Percentiles rank a stretch among this genome's conserved stretches.
phyloP scores from a whole-genome alignment of 352 stramenopile species.

The Phytophthora syringae region DNA sequence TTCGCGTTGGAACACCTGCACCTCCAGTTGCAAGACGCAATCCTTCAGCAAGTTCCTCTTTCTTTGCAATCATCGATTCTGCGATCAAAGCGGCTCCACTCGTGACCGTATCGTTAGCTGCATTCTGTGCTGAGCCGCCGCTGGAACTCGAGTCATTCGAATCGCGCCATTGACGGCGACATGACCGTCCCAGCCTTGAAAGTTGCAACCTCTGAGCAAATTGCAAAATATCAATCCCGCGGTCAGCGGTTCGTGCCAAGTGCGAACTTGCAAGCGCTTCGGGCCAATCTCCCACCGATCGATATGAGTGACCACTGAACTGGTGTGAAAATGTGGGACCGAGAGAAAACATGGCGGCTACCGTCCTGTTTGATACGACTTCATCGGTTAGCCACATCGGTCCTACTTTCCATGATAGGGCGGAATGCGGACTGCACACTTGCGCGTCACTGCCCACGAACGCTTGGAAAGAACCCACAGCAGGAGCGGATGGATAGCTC shows the following conservation, averaged over 20 bases:
- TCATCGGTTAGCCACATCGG: constrained; percentile 77
- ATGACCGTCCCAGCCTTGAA: constrained; percentile 46
- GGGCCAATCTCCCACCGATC: constrained; percentile 70
- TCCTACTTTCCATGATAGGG: constrained; percentile 69
- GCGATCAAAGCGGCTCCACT: constrained; percentile 20
- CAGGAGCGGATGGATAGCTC: constrained; percentile 61
- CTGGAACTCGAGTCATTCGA: constrained; percentile 16
- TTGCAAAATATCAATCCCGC: constrained; percentile 59
- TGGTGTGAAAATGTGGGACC: constrained; percentile 66
- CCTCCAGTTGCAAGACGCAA: constrained; percentile 32
- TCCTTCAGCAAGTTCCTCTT: constrained; percentile 49
- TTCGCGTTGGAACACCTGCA: constrained; percentile 27
- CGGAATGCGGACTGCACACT: constrained; percentile 66
- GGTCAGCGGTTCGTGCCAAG: constrained; percentile 60
- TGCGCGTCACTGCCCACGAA: constrained; percentile 82
- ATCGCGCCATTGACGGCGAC: constrained; percentile 56
- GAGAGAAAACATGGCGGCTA: constrained; percentile 72
- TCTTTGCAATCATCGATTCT: constrained; percentile 45
- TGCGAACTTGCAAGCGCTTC: constrained; percentile 68
- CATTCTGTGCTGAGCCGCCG: constrained; percentile 9
- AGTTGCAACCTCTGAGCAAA: constrained; percentile 60
- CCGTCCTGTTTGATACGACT: constrained; percentile 43
- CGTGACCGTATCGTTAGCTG: constrained; percentile 19
- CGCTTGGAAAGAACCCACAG: constrained; percentile 54
- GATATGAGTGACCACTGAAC: constrained; percentile 73